Base-by-base conservation (phyloP, 2,329 filamentous ascomycete genomes). In the Colletotrichum sp. region DNA sequence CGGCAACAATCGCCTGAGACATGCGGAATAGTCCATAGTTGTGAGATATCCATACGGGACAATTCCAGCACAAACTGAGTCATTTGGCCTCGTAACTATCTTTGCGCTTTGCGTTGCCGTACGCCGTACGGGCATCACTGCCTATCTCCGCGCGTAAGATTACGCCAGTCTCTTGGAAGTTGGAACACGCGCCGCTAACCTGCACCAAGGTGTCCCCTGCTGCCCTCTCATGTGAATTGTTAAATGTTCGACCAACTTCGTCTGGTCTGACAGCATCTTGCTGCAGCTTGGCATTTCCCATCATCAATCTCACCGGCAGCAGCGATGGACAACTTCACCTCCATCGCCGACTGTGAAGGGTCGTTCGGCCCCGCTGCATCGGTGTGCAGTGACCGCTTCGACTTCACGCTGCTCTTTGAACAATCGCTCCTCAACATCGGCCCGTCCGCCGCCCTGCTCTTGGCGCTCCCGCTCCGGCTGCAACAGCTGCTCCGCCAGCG, bases 381-480 rank as follows among this genome's bases (percentile, higher is more conserved):
- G 22, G 12, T 5, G 8, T 85, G 86, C 22, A 85, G 86, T 25
- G 82, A 85, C 52, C 81, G 86, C 19, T 88, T 88, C 71, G 90
- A 92, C 80, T 88, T 90, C 63, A 88, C 87, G 4, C 81, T 91
- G 16, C 85, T 87, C n/a, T 84, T 91, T 63, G 83, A 86, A 76
- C 83, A 86, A 29, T 82, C 81, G 34, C 78, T 86, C 63, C 81
- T 86, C 52, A 79, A 82, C 44, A 79, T 83, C 15, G 76, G 78
- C 3, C 84, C 84, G 2, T 82, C 83, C 6, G 78, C 79, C 16
- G 55, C 82, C 44, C 76, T 85, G 12, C 69, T 86, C 6, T 22
- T 85, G n/a, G 78, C 78, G 3, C 82, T 79, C 1, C 84, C 84
- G 0, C 36, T 84, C 32, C 82, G 84, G 19, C 78, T 84, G 27